Evolutionary conservation across 768 basidiomycete species (phyloP).

Genomic region (Mycena kentingensis): DNA sequence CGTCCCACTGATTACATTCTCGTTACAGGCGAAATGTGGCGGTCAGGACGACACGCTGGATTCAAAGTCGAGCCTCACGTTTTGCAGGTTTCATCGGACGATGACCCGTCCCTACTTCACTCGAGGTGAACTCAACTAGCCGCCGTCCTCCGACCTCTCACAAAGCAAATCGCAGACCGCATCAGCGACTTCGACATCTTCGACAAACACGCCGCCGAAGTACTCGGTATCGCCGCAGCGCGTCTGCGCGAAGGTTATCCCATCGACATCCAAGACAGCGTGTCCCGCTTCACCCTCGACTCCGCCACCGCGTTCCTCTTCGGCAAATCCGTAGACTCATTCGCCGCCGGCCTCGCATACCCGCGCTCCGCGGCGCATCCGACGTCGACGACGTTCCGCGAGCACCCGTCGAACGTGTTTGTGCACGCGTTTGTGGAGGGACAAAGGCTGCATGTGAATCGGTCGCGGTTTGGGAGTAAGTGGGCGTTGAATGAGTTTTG

Average conservation of each 20-base stretch:
- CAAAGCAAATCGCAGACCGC: slow-evolving; percentile 21
- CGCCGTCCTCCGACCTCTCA: background rate
- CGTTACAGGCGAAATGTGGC: slow-evolving; percentile 43
- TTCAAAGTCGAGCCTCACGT: background rate
- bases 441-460: slow-evolving; percentile 34
- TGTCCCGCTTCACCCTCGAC: slow-evolving; percentile 54
- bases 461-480: slow-evolving; percentile 37
- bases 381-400: slow-evolving; percentile 25
- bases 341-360: slow-evolving; percentile 40
- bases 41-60: slow-evolving; percentile 21
- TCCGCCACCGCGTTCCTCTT: slow-evolving; percentile 61
- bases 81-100: slow-evolving; percentile 39
- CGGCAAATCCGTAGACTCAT: slow-evolving; percentile 40
- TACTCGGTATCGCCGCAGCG: slow-evolving; percentile 29
- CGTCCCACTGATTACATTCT: background rate
- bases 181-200: slow-evolving; percentile 46
- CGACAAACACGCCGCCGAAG: slow-evolving; percentile 37
- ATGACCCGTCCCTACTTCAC: slow-evolving; percentile 49
- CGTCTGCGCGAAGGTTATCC: slow-evolving; percentile 38
- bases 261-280: slow-evolving; percentile 44
- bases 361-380: slow-evolving; percentile 26
- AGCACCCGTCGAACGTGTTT: slow-evolving; percentile 39
- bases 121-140: slow-evolving; percentile 16
- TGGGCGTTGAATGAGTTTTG: slow-evolving; percentile 52
- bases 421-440: slow-evolving; percentile 41